These are phyloP conservation scores for Blastocrithidia nonstop DNA, from an alignment of 208 protist species.

Conservation along the genomic window DNA sequence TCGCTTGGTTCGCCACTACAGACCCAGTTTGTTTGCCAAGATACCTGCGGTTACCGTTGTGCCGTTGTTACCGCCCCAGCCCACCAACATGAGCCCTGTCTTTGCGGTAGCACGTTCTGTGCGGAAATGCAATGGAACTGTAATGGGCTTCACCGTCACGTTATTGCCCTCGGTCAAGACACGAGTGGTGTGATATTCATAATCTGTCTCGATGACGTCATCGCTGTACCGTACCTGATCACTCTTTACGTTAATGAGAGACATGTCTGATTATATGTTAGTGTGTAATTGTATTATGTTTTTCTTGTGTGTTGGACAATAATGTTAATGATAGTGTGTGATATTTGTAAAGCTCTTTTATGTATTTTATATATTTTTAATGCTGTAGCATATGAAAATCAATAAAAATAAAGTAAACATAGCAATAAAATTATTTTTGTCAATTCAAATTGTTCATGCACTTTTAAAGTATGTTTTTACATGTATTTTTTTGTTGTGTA, in stretches of 20 bases:
- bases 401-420: too few species aligned
- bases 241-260: constrained; percentile 25
- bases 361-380: too few species aligned
- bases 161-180: constrained; percentile 22
- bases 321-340: too few species aligned
- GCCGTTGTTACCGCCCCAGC: constrained; percentile 98
- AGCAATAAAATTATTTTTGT: too few species aligned
- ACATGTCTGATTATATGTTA: too few species aligned
- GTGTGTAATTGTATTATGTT: too few species aligned
- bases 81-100: constrained; percentile 92
- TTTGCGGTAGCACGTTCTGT: constrained; percentile 80
- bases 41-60: constrained; percentile 94
- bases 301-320: too few species aligned
- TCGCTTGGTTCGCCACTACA: constrained; percentile 90
- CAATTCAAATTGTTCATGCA: too few species aligned
- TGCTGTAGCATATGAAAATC: too few species aligned
- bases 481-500: too few species aligned
- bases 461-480: too few species aligned
- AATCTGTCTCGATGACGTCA: constrained; percentile 61
- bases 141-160: constrained; percentile 55
- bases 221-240: constrained; percentile 59
- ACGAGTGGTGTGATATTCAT: constrained; percentile 72
- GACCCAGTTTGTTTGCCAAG: constrained; percentile 88
- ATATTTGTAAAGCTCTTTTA: too few species aligned
- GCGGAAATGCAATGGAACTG: constrained; percentile 59